phyloP scores from a whole-genome alignment of 768 basidiomycete species.

The Leucocoprinus sp. region DNA sequence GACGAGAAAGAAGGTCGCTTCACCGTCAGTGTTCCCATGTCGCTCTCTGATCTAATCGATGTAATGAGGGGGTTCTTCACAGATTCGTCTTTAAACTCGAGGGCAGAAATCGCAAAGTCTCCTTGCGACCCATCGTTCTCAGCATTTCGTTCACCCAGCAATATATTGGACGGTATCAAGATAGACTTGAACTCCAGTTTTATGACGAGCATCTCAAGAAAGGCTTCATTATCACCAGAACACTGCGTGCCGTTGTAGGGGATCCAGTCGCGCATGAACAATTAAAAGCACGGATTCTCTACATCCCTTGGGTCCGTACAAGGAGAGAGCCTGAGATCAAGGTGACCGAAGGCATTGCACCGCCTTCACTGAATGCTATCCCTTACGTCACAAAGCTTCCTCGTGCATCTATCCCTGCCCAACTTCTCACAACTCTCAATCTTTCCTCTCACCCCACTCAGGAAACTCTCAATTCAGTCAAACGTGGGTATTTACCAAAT shows the following conservation, averaged over 20 bases:
- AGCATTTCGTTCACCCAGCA: slow-evolving; percentile 25
- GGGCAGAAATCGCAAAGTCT: slow-evolving; percentile 17
- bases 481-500: slow-evolving; percentile 31
- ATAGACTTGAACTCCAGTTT: slow-evolving; percentile 46
- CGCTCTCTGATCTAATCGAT: background rate
- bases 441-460: slow-evolving; percentile 19
- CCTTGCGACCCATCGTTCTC: slow-evolving; percentile 20
- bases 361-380: slow-evolving; percentile 32
- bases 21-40: slow-evolving; percentile 1
- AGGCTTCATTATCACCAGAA: slow-evolving; percentile 41
- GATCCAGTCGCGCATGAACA: slow-evolving; percentile 35
- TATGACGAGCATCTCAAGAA: slow-evolving; percentile 34
- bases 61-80: background rate
- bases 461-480: slow-evolving; percentile 25
- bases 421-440: slow-evolving; percentile 22
- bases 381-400: slow-evolving; percentile 35
- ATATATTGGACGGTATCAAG: slow-evolving; percentile 41
- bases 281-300: slow-evolving; percentile 38
- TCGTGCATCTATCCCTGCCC: slow-evolving; percentile 28
- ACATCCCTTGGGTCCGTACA: slow-evolving; percentile 30
- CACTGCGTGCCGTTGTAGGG: slow-evolving; percentile 37
- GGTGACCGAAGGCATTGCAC: slow-evolving; percentile 34
- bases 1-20: slow-evolving; percentile 7
- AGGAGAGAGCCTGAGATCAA: slow-evolving; percentile 24
- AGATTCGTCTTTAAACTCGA: slow-evolving; percentile 20